Evolutionary conservation across 257 asterid genomes (phyloP).

Genomic region (Coffea eugenioides): DNA sequence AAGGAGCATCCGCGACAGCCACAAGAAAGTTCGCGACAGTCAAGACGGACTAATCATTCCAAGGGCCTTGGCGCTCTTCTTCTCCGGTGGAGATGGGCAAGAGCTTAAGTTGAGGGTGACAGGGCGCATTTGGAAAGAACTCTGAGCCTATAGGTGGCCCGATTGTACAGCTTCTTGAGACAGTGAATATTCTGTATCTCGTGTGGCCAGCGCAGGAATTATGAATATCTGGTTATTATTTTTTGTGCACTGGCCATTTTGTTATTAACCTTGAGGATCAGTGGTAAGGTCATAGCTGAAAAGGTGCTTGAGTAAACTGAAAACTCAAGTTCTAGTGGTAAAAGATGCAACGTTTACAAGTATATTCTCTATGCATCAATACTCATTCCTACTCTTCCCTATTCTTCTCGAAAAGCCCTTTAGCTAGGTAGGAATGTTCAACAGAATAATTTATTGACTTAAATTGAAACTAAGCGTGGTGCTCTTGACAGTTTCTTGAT

Average conservation of each 20-base stretch:
- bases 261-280: background rate
- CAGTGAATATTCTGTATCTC: background rate
- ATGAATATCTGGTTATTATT: background rate
- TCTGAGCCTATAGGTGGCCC: slow-evolving; percentile 20
- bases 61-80: slow-evolving; percentile 60
- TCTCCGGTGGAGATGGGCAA: slow-evolving; percentile 65
- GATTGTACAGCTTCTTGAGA: slow-evolving; percentile 23
- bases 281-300: slow-evolving; percentile 2
- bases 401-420: background rate
- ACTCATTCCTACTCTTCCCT: background rate
- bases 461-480: no score
- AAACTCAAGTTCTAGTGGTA: background rate
- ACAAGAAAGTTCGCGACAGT: slow-evolving; percentile 67
- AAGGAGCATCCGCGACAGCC: slow-evolving; percentile 79
- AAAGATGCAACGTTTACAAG: background rate
- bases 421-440: no score
- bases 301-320: background rate
- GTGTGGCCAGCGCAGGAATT: background rate
- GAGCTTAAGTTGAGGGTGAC: slow-evolving; percentile 75
- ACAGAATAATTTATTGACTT: background rate
- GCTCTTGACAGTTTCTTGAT: no score
- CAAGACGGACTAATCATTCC: slow-evolving; percentile 80
- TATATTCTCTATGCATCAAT: background rate
- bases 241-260: background rate
- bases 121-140: slow-evolving; percentile 78